A percentile compares a stretch with the other conserved stretches of the same genome.
These are phyloP conservation scores for Salmacisia buchloeana DNA, from an alignment of 1,284 basidiomycete genomes.

Conservation along the genomic window DNA sequence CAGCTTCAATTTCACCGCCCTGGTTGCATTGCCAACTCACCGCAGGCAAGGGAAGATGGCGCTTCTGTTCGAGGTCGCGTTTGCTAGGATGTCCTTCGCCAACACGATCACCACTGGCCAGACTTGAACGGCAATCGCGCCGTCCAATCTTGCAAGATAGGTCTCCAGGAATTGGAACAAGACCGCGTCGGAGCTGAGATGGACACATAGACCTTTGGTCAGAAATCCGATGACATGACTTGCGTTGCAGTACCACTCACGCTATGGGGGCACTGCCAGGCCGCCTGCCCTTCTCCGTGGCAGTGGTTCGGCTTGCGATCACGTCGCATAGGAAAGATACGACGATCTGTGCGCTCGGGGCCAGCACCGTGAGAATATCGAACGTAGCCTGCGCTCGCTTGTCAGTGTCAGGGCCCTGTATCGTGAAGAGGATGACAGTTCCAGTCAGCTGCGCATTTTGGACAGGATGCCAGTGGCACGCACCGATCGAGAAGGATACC, in stretches of 20 bases:
- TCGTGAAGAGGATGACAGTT: background rate
- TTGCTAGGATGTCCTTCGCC: conserved; percentile 67
- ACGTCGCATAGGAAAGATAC: conserved; percentile 82
- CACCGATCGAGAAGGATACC: background rate
- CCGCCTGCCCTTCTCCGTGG: conserved; percentile 18
- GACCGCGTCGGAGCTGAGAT: conserved; percentile 33
- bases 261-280: conserved; percentile 10
- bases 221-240: too few relatives aligned
- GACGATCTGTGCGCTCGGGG: conserved; percentile 77
- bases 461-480: too few relatives aligned
- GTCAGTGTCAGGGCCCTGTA: background rate
- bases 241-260: too few relatives aligned
- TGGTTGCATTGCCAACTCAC: conserved; percentile 29
- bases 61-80: conserved; percentile 33
- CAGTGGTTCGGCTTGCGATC: conserved; percentile 26
- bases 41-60: conserved; percentile 51
- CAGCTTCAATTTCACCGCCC: conserved; percentile 41
- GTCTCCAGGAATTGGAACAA: conserved; percentile 81
- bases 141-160: conserved; percentile 78
- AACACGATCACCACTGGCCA: conserved; percentile 69
- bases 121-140: conserved; percentile 81
- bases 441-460: background rate
- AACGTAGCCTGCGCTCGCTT: conserved; percentile 57
- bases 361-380: conserved; percentile 74
- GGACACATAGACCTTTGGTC: background rate